These are phyloP conservation scores for Globomyces sp. DNA, from an alignment of 371 early-diverging fungal genomes.

Conservation along the genomic window DNA sequence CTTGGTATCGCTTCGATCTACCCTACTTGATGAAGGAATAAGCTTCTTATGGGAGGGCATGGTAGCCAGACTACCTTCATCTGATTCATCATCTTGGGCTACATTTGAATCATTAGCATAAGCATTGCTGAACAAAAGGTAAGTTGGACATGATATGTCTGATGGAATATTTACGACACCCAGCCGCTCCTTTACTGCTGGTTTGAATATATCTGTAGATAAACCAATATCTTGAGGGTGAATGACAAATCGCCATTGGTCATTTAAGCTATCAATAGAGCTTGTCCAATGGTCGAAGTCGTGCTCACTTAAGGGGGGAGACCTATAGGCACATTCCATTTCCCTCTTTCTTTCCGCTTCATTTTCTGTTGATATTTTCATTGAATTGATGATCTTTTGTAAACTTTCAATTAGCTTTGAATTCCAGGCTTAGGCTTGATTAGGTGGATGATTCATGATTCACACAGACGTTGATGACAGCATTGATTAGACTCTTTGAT, in stretches of 20 bases:
- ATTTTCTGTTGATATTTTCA: too few relatives aligned
- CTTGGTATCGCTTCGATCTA: conserved; percentile 1
- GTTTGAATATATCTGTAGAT: conserved; percentile 9
- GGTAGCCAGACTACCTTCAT: conserved; percentile 1
- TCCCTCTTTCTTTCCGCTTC: too few relatives aligned
- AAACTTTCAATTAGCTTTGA: too few relatives aligned
- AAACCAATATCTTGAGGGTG: conserved; percentile 10
- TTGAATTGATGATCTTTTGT: too few relatives aligned
- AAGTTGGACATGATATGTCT: background rate
- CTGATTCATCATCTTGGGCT: conserved; percentile 8
- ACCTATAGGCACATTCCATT: too few relatives aligned
- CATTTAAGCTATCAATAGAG: background rate
- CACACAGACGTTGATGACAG: too few relatives aligned
- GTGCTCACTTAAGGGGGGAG: too few relatives aligned
- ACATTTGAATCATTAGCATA: background rate
- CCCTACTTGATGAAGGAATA: background rate
- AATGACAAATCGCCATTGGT: conserved; percentile 17
- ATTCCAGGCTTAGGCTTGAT: too few relatives aligned
- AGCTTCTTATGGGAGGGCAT: background rate
- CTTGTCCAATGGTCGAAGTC: too few relatives aligned
- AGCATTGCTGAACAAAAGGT: background rate
- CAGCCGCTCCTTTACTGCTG: conserved; percentile 2
- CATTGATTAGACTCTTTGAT: too few relatives aligned
- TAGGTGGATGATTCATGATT: too few relatives aligned
- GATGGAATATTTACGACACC: conserved; percentile 1